Evolutionary conservation across 176 grass and related monocot species (phyloP), one percentile per base, ranked within the genome.

Genomic region (Puccinellia tenuiflora): DNA sequence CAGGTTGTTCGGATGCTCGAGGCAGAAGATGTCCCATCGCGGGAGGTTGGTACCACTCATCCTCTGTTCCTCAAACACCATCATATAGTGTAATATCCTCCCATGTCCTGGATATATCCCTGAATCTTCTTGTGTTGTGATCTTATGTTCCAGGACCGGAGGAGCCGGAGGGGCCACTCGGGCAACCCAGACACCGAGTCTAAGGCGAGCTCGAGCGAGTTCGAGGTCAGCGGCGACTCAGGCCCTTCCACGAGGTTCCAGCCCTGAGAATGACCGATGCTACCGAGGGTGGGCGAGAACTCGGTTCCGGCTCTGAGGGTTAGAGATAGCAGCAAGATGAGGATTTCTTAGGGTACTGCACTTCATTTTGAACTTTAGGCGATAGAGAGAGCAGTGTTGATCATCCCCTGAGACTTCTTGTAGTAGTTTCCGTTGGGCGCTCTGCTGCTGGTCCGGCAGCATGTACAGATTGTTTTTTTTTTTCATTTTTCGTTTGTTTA

Each of bases 1-100:
- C 83, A 89, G 0, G 89, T 87, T 39, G 92, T 87, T 37, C 88
- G 89, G 74, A 91, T 94, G 92, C 92, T 94, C 6, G 92, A 94
- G 73, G 86, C 89, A 2, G 91, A 93, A 67, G 91, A 88, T n/a
- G 78, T 88, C 21, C 91, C 91, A 0, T 90, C 84, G 4, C 74
- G 88, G 20, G 91, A 93, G 91, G 89, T 91, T 77, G 31, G 79
- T 45, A 40, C 24, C 74, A 31, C 43, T 6, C 21, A 43, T n/a
- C 15, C 50, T 61, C 64, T 26, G 3, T 22, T 67, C 10, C 4
- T 2, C 24, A 5, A 7, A 17, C 31, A n/a, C 3, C 17, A 7
- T n/a, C 12, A 35, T 17, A 35, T 17, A 5, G 14, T 48, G 46
- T 17, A 16, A 48, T n/a, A 25, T 22, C 5, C 15, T 39, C 5